These are phyloP conservation scores for Apiospora hydei DNA, from an alignment of 2,329 filamentous ascomycete species.

Conservation along the genomic window DNA sequence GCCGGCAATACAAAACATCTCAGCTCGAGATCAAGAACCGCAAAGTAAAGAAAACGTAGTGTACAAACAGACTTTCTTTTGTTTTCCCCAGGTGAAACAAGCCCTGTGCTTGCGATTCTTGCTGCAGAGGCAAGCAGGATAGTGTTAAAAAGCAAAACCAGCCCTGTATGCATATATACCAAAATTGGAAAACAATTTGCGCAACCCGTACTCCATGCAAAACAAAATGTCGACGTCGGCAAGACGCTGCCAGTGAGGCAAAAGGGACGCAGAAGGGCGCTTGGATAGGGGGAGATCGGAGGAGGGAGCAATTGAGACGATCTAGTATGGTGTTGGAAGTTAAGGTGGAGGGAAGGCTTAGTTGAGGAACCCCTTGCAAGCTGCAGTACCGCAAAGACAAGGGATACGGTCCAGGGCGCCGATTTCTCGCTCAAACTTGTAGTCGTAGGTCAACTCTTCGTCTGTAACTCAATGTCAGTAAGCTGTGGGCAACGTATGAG, in stretches of 20 bases:
- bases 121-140: constrained; percentile 6
- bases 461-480: constrained; percentile 62
- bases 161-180: constrained; percentile 37
- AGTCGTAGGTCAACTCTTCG: constrained; percentile 99
- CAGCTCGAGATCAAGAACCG: constrained; percentile 16
- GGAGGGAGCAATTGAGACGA: not conserved
- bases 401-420: constrained; percentile 95
- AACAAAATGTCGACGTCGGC: not conserved
- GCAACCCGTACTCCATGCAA: constrained; percentile 12
- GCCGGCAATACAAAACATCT: constrained; percentile 17
- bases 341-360: constrained; percentile 51
- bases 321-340: not conserved
- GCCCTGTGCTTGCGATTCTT: not conserved
- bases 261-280: not conserved
- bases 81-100: not conserved
- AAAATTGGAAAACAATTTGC: constrained; percentile 11
- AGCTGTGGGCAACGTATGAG: constrained; percentile 29
- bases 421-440: constrained; percentile 98
- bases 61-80: constrained; percentile 19
- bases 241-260: not conserved
- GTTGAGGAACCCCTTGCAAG: constrained; percentile 99
- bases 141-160: constrained; percentile 26
- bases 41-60: constrained; percentile 7
- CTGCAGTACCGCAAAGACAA: constrained; percentile 93
- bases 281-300: not conserved